Evolutionary conservation across 2,329 filamentous ascomycete genomes (phyloP), one percentile per base, ranked within the genome.

Genomic region (Paracoccidioides brasiliensis): DNA sequence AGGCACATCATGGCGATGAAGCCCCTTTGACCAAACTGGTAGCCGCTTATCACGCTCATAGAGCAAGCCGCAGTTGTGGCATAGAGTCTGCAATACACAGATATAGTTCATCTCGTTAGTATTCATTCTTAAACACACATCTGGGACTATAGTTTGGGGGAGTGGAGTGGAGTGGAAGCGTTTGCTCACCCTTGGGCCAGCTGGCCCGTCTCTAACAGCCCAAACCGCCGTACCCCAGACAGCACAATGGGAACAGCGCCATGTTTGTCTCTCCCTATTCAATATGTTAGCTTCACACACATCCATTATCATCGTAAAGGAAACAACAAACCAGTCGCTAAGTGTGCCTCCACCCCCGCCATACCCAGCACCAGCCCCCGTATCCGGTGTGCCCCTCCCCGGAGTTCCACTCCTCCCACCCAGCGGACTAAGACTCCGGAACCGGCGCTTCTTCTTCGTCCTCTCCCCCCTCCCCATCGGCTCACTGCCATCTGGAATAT

Each of bases 391-490:
- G 0, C 90, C 90, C 1, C 90, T 96, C 9, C 86, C 87, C 56
- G 84, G 84, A 3, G 85, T 87, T 10, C 80, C 80, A 43, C 79
- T 76, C 59, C 85, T 80, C 12, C 45, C 45, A 9, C 81, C 86
- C n/a, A 83, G 71, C 0, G 93, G 91, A 66, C 89, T 94, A 59
- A 95, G 71, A 70, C 90, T 95, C 62, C 90, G 81, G 75, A 96
- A 95, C 32, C 90, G 80, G 61, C 88, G 81, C 81, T 96, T 96
- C 78, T 95, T 95, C 79, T 95, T 97, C 64, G 86, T 93, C 48
- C 91, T 78, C 72, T 96, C 91, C 30, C 91, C 91, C 55, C 91
- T 80, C 28, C 91, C 91, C 83, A 96, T 90, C 4, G 88, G 81
- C 66, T 94, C 89, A 66, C 96, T 81, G 30, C 69, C 71, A 59